Percentiles rank a stretch among this genome's conserved stretches.
Conservation (phyloP, 495 filamentous ascomycete genomes). For the Aspergillus nidulans region DNA sequence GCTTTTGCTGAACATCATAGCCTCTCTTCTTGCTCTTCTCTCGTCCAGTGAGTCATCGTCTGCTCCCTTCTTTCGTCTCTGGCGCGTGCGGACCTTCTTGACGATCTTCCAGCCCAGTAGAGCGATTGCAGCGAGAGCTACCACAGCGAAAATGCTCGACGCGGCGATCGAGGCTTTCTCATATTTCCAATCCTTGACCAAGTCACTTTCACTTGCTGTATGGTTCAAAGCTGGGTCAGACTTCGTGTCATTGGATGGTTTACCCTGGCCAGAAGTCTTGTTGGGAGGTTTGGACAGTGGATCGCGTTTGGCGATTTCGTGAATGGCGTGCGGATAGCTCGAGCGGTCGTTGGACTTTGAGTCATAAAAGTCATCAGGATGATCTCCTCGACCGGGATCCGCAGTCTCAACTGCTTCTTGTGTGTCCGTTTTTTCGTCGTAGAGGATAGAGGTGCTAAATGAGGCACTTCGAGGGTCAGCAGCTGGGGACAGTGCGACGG, state of each 20-base stretch:
- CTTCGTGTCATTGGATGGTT: background rate
- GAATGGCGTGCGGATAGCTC: background rate
- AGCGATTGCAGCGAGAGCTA: constrained; percentile 13
- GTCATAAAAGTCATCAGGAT: background rate
- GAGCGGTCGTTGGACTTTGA: background rate
- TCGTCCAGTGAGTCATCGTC: background rate
- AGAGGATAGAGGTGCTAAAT: constrained; percentile 8
- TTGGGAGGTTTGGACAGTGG: background rate
- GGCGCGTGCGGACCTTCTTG: constrained; percentile 10
- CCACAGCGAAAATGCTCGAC: constrained; percentile 11
- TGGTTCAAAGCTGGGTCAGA: background rate
- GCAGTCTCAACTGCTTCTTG: background rate
- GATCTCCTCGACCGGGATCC: background rate
- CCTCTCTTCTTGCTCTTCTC: constrained; percentile 11
- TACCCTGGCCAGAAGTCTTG: background rate
- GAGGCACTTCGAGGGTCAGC: background rate
- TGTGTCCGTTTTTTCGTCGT: background rate
- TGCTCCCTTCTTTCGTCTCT: constrained; percentile 5
- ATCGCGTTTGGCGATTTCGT: constrained; percentile 1
- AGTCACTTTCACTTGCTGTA: constrained; percentile 3
- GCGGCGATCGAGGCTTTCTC: constrained; percentile 22
- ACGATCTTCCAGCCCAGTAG: constrained; percentile 14
- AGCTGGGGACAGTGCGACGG: background rate
- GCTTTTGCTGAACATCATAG: constrained; percentile 13
- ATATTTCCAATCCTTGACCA: constrained; percentile 14